Evolutionary conservation across 83 land plant genomes (phyloP), one percentile per base, ranked within the genome.

Genomic region (Picea abies): DNA sequence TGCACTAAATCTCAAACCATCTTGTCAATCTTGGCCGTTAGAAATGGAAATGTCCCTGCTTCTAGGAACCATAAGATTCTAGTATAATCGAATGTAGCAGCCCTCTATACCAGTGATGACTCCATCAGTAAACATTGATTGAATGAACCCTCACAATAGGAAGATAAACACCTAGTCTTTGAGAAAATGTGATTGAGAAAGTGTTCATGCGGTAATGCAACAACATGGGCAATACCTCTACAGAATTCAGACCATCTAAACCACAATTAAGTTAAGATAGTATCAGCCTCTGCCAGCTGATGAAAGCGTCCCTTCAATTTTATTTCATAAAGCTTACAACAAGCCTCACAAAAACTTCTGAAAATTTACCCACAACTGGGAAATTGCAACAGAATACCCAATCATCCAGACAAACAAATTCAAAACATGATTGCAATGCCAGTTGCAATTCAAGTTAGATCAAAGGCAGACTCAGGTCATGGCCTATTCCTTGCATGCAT

Each of bases 161-260:
- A 41, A 68, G 41, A 68, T 68, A 26, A 68, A 68, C 41, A 68
- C 72, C 72, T 29, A 32, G 16, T 32, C 32, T 68, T 68, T 68
- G 7, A 68, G 72, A 37, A 5, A 32, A 32, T 68, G 2, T 15
- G 17, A 14, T 37, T 26, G 41, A 68, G 32, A 16, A 4, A 3
- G 15, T 56, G 14, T 35, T 35, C 35, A 35, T 29, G 29, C 32
- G 19, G 17, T 32, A 68, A 16, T 68, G 39, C 17, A 29, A 29
- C 20, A 68, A 68, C 35, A 32, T 67, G 20, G 19, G 17, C 2
- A 32, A 3, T 25, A 16, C 72, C 41, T 32, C 39, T 68, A 15
- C 41, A 68, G 5, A 68, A 4, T 14, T 68, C 37, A 32, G 29
- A 16, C 41, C 15, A 39, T 19, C 7, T 39, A 35, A 17, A 71